Percentiles rank a stretch among this genome's conserved stretches.
These are phyloP conservation scores for Triticum urartu DNA, from an alignment of 176 grass and related monocot species.

Conservation along the genomic window DNA sequence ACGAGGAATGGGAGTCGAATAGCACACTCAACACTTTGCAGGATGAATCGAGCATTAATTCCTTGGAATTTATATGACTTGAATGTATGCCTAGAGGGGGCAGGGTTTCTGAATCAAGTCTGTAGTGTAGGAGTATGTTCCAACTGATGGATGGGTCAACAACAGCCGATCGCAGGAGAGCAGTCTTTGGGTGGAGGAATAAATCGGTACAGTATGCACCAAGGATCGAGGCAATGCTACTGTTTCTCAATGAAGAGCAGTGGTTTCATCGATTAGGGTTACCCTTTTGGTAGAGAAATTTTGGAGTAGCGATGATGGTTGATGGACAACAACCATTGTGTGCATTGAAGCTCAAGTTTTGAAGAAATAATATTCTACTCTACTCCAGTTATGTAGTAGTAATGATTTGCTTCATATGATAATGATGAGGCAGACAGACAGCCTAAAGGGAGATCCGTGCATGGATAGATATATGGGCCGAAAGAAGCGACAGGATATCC, in stretches of 20 bases:
- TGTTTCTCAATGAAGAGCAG: not conserved
- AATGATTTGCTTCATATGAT: not conserved
- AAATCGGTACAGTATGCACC: not conserved
- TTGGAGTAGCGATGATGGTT: not conserved
- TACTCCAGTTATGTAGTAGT: too few species aligned
- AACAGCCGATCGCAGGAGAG: not conserved
- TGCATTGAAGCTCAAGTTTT: not conserved
- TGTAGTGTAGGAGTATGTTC: not conserved
- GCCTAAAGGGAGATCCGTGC: not conserved
- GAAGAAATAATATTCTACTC: not conserved
- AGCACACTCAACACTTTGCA: not conserved
- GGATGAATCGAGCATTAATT: not conserved
- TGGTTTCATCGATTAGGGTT: not conserved
- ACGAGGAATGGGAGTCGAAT: not conserved
- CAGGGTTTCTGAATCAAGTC: not conserved
- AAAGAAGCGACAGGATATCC: conserved; percentile 12
- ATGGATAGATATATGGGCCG: not conserved
- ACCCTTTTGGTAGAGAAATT: too few species aligned
- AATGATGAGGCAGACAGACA: not conserved
- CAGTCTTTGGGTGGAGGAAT: not conserved
- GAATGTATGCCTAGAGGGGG: not conserved
- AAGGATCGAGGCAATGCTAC: not conserved
- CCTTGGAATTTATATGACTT: not conserved
- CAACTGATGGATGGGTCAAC: not conserved
- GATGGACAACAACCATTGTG: not conserved